phyloP scores from a whole-genome alignment of 1,284 basidiomycete genomes.

The Omphalotus olearius region DNA sequence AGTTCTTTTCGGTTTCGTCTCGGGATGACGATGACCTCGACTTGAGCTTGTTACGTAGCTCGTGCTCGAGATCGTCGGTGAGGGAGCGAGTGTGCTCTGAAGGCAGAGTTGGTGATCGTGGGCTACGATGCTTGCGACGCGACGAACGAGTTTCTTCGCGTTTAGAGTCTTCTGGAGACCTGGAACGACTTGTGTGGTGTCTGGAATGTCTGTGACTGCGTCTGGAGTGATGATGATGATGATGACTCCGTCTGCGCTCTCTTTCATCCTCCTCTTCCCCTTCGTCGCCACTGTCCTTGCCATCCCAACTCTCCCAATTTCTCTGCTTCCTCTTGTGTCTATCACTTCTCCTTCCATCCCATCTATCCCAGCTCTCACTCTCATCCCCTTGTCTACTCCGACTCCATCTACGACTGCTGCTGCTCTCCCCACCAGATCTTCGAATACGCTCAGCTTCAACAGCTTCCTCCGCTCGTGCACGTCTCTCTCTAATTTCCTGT shows the following conservation, averaged over 20 bases:
- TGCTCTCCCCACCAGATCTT: constrained; percentile 36
- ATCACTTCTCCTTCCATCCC: constrained; percentile 43
- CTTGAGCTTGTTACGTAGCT: constrained; percentile 9
- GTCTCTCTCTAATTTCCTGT: constrained; percentile 55
- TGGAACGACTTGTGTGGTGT: background rate
- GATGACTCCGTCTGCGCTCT: constrained; percentile 20
- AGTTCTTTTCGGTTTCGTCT: background rate
- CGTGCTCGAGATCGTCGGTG: constrained; percentile 2
- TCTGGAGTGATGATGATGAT: background rate
- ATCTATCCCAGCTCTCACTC: constrained; percentile 41
- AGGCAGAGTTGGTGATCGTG: background rate
- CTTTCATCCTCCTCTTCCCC: constrained; percentile 17
- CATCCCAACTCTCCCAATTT: constrained; percentile 39
- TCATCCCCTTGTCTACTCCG: constrained; percentile 4
- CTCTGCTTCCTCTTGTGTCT: constrained; percentile 36
- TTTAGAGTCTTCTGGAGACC: background rate
- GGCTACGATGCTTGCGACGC: background rate
- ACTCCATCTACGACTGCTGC: constrained; percentile 10
- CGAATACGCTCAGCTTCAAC: constrained; percentile 44
- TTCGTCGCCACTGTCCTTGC: constrained; percentile 26
- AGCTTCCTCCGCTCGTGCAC: constrained; percentile 66
- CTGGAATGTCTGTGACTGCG: constrained; percentile 1
- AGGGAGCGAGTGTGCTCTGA: too few species aligned
- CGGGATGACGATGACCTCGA: background rate
- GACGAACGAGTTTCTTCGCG: background rate